These are phyloP conservation scores for Didymella segeticola DNA, from an alignment of 2,329 filamentous ascomycete species.

Conservation along the genomic window DNA sequence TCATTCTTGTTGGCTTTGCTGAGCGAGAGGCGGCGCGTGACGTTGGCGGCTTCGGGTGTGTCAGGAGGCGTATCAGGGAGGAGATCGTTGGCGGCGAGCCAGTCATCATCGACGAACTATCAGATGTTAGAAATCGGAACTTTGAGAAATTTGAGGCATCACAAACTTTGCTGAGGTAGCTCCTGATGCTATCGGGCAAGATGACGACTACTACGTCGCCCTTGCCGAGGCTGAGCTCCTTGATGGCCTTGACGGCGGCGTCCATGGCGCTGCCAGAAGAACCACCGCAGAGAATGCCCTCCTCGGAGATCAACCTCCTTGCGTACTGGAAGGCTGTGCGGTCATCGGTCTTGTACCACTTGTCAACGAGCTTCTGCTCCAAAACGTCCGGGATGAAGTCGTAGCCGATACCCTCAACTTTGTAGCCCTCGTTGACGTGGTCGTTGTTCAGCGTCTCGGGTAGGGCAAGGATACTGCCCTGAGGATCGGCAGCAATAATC, in stretches of 20 bases:
- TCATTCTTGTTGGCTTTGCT: slow-evolving; percentile 60
- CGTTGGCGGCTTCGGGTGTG: slow-evolving; percentile 31
- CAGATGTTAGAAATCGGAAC: slow-evolving; percentile 17
- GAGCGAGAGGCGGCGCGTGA: slow-evolving; percentile 49
- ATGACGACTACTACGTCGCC: slow-evolving; percentile 90
- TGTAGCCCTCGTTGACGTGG: slow-evolving; percentile 83
- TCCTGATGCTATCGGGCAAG: slow-evolving; percentile 93
- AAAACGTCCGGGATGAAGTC: slow-evolving; percentile 97
- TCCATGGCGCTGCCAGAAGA: slow-evolving; percentile 92
- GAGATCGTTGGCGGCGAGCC: slow-evolving; percentile 95
- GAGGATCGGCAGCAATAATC: slow-evolving; percentile 89
- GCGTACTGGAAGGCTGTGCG: slow-evolving; percentile 88
- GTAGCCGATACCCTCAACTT: slow-evolving; percentile 98
- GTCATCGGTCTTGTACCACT: slow-evolving; percentile 99
- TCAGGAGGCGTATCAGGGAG: slow-evolving; percentile 66
- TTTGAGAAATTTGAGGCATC: not conserved
- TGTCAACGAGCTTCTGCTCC: slow-evolving; percentile 78
- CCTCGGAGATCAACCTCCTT: slow-evolving; percentile 89
- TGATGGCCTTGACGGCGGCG: slow-evolving; percentile 76
- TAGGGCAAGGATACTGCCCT: slow-evolving; percentile 87
- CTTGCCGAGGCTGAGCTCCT: slow-evolving; percentile 77
- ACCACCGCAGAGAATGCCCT: slow-evolving; percentile 91
- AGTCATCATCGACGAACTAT: slow-evolving; percentile 94
- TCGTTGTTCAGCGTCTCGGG: slow-evolving; percentile 81
- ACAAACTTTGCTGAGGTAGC: slow-evolving; percentile 85